Conservation (phyloP, 176 grass and related monocot species). For the Ampelocalamus luodianensis region DNA sequence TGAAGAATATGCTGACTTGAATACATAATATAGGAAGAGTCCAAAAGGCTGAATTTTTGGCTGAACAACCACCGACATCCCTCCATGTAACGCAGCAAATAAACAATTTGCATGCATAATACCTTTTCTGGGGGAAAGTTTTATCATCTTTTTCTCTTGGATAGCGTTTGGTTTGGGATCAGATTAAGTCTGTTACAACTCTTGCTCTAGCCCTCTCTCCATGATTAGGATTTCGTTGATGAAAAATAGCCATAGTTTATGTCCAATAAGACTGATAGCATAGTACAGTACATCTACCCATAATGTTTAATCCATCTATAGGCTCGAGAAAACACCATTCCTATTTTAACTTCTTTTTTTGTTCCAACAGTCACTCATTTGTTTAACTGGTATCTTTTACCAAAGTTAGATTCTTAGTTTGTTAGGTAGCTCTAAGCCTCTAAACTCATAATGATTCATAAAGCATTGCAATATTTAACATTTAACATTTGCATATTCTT, state of each 20-base stretch:
- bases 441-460: background rate
- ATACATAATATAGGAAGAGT: slow-evolving; percentile 9
- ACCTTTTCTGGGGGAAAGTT: background rate
- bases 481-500: background rate
- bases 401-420: background rate
- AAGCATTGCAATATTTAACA: background rate
- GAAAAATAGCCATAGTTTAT: background rate
- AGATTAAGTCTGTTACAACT: background rate
- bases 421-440: background rate
- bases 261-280: background rate
- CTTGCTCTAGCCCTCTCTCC: background rate
- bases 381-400: background rate
- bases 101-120: background rate
- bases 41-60: background rate
- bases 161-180: background rate
- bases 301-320: background rate
- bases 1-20: slow-evolving; percentile 37
- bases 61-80: slow-evolving; percentile 25
- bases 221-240: background rate
- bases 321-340: background rate
- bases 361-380: background rate
- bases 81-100: background rate
- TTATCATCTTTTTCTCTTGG: background rate
- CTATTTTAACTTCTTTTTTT: background rate
- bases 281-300: background rate